A percentile compares a stretch with the other conserved stretches of the same genome.
These are phyloP conservation scores for Stipa capillata DNA, from an alignment of 176 grass and related monocot species.

Conservation along the genomic window DNA sequence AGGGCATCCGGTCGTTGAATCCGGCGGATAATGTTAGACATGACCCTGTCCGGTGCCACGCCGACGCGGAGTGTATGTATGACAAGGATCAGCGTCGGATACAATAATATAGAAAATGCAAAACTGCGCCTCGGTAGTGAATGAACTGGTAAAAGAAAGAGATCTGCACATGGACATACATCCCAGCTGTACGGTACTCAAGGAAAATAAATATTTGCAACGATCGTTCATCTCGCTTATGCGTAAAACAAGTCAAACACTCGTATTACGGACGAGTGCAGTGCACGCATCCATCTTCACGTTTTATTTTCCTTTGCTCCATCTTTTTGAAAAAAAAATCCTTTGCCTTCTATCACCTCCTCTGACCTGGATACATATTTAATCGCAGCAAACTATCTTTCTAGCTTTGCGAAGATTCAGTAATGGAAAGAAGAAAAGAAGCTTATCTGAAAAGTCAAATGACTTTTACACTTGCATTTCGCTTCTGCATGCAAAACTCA, in stretches of 20 bases:
- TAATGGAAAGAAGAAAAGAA: not conserved
- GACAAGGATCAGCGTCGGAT: conserved; percentile 35
- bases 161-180: conserved; percentile 5
- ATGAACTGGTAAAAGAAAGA: not conserved
- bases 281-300: conserved; percentile 26
- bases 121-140: not conserved
- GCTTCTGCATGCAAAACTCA: not conserved
- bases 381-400: not conserved
- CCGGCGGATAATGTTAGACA: not conserved
- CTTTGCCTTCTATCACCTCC: not conserved
- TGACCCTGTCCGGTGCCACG: conserved; percentile 8
- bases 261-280: not conserved
- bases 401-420: not conserved
- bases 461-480: not conserved
- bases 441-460: not conserved
- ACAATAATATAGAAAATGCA: not conserved
- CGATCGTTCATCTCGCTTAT: not conserved
- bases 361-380: not conserved
- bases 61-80: conserved; percentile 11
- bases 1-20: not conserved
- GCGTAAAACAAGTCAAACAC: conserved; percentile 28
- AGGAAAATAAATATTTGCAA: not conserved
- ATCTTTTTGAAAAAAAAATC: too few relatives aligned
- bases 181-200: not conserved
- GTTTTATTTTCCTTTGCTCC: not conserved